phyloP scores from a whole-genome alignment of 140 eudicot species.

The Anethum foeniculum region DNA sequence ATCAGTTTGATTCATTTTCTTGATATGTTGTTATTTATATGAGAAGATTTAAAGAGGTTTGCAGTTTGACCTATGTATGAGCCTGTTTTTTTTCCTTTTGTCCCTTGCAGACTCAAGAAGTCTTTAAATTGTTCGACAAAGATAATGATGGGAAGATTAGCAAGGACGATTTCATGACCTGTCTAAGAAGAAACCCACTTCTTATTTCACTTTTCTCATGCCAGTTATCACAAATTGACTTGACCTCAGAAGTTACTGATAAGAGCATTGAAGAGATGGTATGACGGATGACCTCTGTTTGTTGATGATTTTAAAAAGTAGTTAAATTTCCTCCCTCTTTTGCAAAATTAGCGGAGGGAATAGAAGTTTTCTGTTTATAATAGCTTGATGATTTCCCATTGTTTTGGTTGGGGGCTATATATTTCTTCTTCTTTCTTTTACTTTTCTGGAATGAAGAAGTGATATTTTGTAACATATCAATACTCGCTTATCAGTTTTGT shows the following conservation, averaged over 20 bases:
- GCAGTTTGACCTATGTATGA: not conserved
- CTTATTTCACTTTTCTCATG: conserved; percentile 67
- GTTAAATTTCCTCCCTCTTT: not conserved
- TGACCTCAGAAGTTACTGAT: conserved; percentile 17
- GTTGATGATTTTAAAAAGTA: not conserved
- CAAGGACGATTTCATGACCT: conserved; percentile 57
- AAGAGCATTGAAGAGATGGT: conserved; percentile 38
- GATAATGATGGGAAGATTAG: conserved; percentile 63
- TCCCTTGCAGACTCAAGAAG: conserved; percentile 46
- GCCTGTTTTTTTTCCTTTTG: not conserved
- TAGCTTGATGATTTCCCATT: conserved; percentile 1
- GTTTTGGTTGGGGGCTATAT: not conserved
- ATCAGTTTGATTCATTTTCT: not conserved
- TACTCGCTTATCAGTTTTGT: not conserved
- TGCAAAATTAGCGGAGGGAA: not conserved
- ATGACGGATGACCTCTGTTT: conserved; percentile 18
- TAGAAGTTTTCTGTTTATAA: not conserved
- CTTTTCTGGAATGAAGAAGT: not conserved
- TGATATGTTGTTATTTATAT: not conserved
- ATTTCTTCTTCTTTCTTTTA: not conserved
- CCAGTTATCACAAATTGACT: conserved; percentile 29
- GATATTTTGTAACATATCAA: not conserved
- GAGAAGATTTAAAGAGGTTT: not conserved
- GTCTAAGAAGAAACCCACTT: conserved; percentile 69
- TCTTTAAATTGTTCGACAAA: conserved; percentile 54